phyloP scores from a whole-genome alignment of 352 stramenopile genomes.

The Phytophthora macrochlamydospora region DNA sequence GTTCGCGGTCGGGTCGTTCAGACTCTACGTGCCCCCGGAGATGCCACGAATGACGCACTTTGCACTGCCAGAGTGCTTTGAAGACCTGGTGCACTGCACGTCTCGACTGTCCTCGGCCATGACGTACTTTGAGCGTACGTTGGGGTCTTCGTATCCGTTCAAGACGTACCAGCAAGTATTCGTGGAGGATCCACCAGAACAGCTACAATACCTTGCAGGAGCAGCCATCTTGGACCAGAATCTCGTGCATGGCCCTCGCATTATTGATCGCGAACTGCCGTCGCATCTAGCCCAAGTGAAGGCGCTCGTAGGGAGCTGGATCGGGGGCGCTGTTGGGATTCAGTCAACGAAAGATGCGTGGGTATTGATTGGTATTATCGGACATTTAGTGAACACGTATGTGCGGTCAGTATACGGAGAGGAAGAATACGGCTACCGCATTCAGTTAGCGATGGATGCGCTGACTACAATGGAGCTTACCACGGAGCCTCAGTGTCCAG shows the following conservation, averaged over 20 bases:
- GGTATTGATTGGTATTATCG: constrained; percentile 83
- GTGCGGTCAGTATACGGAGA: constrained; percentile 80
- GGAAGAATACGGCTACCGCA: constrained; percentile 87
- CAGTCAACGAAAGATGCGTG: constrained; percentile 87
- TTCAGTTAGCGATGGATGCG: constrained; percentile 85
- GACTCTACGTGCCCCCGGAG: constrained; percentile 72
- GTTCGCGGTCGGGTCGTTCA: constrained; percentile 82
- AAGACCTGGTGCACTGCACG: constrained; percentile 79
- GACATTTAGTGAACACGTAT: constrained; percentile 84
- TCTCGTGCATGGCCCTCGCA: constrained; percentile 69
- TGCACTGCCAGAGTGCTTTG: constrained; percentile 73
- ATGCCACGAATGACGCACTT: constrained; percentile 89
- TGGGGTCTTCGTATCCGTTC: constrained; percentile 80
- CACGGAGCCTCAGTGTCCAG: constrained; percentile 62
- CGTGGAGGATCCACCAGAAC: constrained; percentile 80
- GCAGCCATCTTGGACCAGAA: constrained; percentile 81
- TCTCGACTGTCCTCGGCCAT: constrained; percentile 75
- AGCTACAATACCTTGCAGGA: constrained; percentile 72
- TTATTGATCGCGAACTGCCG: constrained; percentile 83
- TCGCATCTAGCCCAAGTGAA: constrained; percentile 87
- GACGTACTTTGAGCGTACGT: constrained; percentile 76
- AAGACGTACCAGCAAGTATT: constrained; percentile 90
- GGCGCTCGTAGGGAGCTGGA: constrained; percentile 78
- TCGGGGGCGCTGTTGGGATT: constrained; percentile 77
- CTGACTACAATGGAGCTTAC: constrained; percentile 86